Conservation (phyloP, 2,329 filamentous ascomycete genomes). For the Xylaria sp. region DNA sequence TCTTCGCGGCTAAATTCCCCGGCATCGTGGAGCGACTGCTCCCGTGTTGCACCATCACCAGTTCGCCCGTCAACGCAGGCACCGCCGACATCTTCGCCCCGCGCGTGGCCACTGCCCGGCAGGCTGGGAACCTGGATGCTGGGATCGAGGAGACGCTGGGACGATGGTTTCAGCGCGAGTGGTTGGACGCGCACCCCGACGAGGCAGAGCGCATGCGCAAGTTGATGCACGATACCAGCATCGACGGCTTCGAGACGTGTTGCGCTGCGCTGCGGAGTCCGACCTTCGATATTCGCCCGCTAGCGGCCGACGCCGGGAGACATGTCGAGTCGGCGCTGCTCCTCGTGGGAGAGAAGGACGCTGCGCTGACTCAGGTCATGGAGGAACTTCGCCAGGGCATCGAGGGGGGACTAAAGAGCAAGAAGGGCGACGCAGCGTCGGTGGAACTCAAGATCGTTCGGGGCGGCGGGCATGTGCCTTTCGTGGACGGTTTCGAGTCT, state of each 20-base stretch:
- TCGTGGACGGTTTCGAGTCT: background rate
- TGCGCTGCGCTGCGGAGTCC: slow-evolving; percentile 45
- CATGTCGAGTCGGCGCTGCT: slow-evolving; percentile 45
- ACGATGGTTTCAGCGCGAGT: slow-evolving; percentile 49
- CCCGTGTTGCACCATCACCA: slow-evolving; percentile 49
- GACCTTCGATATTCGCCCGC: slow-evolving; percentile 48
- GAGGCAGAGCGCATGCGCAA: slow-evolving; percentile 45
- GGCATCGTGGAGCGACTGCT: slow-evolving; percentile 46
- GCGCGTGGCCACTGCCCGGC: slow-evolving; percentile 44
- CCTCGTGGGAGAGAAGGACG: slow-evolving; percentile 49
- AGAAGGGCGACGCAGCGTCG: slow-evolving; percentile 30
- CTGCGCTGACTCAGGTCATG: slow-evolving; percentile 44
- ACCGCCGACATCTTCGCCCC: slow-evolving; percentile 45
- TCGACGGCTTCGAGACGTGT: slow-evolving; percentile 51
- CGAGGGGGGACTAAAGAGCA: slow-evolving; percentile 39
- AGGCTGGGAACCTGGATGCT: slow-evolving; percentile 41
- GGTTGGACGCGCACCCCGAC: slow-evolving; percentile 43
- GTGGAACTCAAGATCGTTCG: slow-evolving; percentile 45
- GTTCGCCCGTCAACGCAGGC: slow-evolving; percentile 46
- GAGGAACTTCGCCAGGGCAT: slow-evolving; percentile 45
- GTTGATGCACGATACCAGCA: slow-evolving; percentile 45
- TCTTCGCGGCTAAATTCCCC: slow-evolving; percentile 48
- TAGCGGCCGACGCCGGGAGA: slow-evolving; percentile 42
- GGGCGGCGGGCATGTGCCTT: slow-evolving; percentile 43
- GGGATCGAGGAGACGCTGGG: slow-evolving; percentile 44